These are phyloP conservation scores for Populus hybrid DNA, from an alignment of 441 rosid genomes.

Conservation along the genomic window DNA sequence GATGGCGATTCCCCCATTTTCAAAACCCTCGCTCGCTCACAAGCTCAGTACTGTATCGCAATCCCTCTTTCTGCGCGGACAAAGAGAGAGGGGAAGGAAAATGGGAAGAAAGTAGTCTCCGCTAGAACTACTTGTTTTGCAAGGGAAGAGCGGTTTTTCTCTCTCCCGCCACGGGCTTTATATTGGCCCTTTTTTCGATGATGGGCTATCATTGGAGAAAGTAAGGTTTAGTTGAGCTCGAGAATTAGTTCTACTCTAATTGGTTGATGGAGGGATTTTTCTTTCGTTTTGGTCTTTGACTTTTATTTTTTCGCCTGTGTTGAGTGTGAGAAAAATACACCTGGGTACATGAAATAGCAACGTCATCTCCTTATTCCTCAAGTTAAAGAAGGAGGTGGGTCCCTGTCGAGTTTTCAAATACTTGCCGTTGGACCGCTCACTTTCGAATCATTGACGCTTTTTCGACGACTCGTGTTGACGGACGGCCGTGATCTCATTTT, in stretches of 20 bases:
- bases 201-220: not conserved
- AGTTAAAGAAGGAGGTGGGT: not conserved
- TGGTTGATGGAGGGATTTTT: not conserved
- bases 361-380: not conserved
- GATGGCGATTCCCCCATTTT: constrained; percentile 47
- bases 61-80: not conserved
- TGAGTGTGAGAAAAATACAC: not conserved
- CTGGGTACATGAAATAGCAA: not conserved
- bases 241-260: too few relatives aligned
- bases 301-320: not conserved
- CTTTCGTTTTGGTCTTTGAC: not conserved
- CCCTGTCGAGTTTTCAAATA: not conserved
- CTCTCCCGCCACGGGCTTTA: not conserved
- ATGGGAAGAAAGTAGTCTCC: not conserved
- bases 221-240: not conserved
- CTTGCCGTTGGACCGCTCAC: not conserved
- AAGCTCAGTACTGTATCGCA: not conserved
- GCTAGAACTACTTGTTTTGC: not conserved
- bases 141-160: not conserved
- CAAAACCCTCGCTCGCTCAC: constrained; percentile 12
- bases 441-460: not conserved
- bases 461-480: not conserved
- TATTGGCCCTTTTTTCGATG: not conserved
- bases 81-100: not conserved
- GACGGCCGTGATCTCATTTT: not conserved